Base-by-base conservation (phyloP, 257 asterid species). In the Fraxinus excelsior region DNA sequence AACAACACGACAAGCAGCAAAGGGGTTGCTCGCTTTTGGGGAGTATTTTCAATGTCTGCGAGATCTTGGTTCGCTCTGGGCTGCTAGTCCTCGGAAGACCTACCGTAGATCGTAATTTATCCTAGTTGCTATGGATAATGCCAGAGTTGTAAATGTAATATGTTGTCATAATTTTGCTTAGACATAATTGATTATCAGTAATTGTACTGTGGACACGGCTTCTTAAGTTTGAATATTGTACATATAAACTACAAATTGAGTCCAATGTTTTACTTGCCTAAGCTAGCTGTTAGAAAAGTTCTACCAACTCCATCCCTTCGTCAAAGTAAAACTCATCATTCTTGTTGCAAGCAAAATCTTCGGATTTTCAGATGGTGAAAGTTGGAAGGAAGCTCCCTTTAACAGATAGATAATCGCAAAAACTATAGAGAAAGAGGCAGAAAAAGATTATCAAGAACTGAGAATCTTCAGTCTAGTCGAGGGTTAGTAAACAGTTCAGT, bases 1-100 rank as follows among this genome's bases (percentile, higher is more conserved):
- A 83, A 88, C 94, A 12, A 88, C 93, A 1, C 94, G 85, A 9
- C 98, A 96, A 76, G 94, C 99, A 14, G 98, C 99, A 0, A 86
- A 84, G 29, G 97, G 90, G 3, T 75, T 96, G 84, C 89, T 96
- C 16, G 94, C 92, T 7, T 93, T 93, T 10, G 97, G 97, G 4
- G 97, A 96, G 82, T 96, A 90, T 71, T 92, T 90, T 65, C 95
- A 90, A 70, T 92, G 94, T n/a, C 86, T 96, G 26, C 94, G 97
- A 40, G 88, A 89, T 13, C 87, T 96, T 42, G 91, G 97, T 83
- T 85, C 92, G 9, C 88, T 96, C 35, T 93, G 97, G 99, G 84
- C 89, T 1, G 86, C 94, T 65, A 93, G 97, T 71, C 89, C 95
- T 72, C 78, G 37, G n/a, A 35, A 62, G 18, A 62, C 40, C 62